Percentiles rank a stretch among this genome's conserved stretches.
Conservation (phyloP, 306 rosid species). For the Vicia faba region DNA sequence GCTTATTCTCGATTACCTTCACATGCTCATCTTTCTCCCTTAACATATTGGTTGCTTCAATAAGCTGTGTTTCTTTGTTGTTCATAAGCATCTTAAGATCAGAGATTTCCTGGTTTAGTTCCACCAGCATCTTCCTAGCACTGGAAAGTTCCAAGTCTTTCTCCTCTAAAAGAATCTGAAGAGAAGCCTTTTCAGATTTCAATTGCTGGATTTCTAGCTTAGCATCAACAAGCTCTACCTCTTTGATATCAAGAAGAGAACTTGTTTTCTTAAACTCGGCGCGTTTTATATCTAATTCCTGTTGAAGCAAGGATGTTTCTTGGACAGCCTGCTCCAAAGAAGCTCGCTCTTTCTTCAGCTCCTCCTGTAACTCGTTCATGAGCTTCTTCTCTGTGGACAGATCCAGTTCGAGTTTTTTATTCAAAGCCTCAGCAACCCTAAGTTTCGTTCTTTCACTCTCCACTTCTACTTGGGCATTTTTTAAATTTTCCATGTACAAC, state of each 20-base stretch:
- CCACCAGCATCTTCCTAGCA: conserved; percentile 68
- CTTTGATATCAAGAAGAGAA: conserved; percentile 62
- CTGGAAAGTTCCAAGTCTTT: conserved; percentile 80
- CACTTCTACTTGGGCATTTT: conserved; percentile 74
- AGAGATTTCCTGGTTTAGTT: conserved; percentile 61
- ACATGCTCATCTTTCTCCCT: conserved; percentile 81
- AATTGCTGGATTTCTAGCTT: conserved; percentile 79
- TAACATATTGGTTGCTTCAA: conserved; percentile 67
- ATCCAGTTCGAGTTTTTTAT: conserved; percentile 65
- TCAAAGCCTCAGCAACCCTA: conserved; percentile 59
- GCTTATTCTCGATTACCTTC: conserved; percentile 55
- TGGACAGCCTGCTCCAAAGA: conserved; percentile 63
- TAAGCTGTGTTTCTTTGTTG: conserved; percentile 68
- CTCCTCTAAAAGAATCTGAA: conserved; percentile 66
- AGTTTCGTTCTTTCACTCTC: conserved; percentile 73
- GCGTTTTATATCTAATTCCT: conserved; percentile 55
- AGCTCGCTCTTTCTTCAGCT: conserved; percentile 66
- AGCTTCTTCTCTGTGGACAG: conserved; percentile 63
- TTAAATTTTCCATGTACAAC: conserved; percentile 63
- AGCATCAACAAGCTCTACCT: conserved; percentile 72
- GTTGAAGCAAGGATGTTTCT: conserved; percentile 59
- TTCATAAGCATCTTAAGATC: conserved; percentile 72
- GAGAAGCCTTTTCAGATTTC: conserved; percentile 75
- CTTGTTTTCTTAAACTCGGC: conserved; percentile 50
- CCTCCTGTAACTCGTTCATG: conserved; percentile 59